Evolutionary conservation across 2,329 filamentous ascomycete genomes (phyloP), one percentile per base, ranked within the genome.

Genomic region (Cytospora mali): DNA sequence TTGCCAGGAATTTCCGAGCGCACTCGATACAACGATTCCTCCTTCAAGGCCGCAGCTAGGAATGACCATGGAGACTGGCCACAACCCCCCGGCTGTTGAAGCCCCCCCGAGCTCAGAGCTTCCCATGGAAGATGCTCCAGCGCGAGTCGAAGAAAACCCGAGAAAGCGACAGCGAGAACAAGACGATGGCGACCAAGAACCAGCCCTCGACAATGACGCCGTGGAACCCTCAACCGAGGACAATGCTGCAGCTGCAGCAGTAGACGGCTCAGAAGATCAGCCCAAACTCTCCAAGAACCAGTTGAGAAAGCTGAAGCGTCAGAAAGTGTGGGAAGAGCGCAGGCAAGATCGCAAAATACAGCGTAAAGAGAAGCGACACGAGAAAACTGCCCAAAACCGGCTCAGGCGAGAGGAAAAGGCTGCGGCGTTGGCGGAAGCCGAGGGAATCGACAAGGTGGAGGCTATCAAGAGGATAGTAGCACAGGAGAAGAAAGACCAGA

Each of bases 251-350:
- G 42, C 21, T 6, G 52, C 33, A 6, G 14, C 46, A 11, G 56
- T 31, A 51, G 53, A 49, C 9, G n/a, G 28, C 21, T 11, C 60
- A 57, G n/a, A 14, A 25, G 57, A 55, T 13, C 48, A 61, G 14
- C 61, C 64, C 33, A 61, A 64, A 21, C 51, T 97, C 57, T 97
- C 94, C 21, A 98, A 98, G 72, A 96, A 89, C 71, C 90, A 94
- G 69, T 79, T 89, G 64, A 97, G 96, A 76, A 94, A 92, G 71
- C 79, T 92, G 58, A 86, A 84, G 65, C 88, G 87, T 61, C 82
- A 86, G 66, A 82, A 91, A 71, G 80, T 85, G 72, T 96, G 91
- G 90, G 92, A 96, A 69, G 86, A 88, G 9, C 84, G 84, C 25
- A 88, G 86, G 66, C 84, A 84, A 48, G 79, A 82, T 33, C 84